phyloP scores from a whole-genome alignment of 2,329 filamentous ascomycete genomes.

The Claviceps maximensis region DNA sequence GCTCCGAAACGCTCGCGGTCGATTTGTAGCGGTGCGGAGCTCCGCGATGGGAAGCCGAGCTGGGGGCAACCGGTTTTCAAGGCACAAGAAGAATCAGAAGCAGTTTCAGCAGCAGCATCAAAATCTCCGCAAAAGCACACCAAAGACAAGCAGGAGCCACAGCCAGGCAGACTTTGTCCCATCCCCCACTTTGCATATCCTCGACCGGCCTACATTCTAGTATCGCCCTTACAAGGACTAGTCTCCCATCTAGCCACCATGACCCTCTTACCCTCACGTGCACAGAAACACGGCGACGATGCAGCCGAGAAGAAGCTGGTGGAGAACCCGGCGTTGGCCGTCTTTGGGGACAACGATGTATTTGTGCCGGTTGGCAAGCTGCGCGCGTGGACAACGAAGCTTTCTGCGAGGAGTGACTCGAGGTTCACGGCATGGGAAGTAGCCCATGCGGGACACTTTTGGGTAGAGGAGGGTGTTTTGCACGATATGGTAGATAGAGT shows the following conservation, averaged over 20 bases:
- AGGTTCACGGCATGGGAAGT: conserved; percentile 36
- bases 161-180: conserved; percentile 15
- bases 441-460: conserved; percentile 47
- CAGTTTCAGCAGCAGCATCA: too few relatives aligned
- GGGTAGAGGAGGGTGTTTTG: conserved; percentile 40
- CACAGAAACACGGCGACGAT: conserved; percentile 11
- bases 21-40: neutral
- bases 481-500: conserved; percentile 15
- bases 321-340: conserved; percentile 46
- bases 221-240: conserved; percentile 53
- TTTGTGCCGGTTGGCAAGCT: conserved; percentile 58
- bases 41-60: too few relatives aligned
- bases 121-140: neutral
- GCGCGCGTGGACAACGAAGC: conserved; percentile 47
- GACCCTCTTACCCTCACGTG: conserved; percentile 30
- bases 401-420: conserved; percentile 31
- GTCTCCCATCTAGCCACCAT: conserved; percentile 50
- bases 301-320: conserved; percentile 42
- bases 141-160: neutral
- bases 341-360: conserved; percentile 64
- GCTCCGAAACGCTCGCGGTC: neutral
- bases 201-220: conserved; percentile 44
- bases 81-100: neutral
- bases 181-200: conserved; percentile 24
- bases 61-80: neutral